Evolutionary conservation across 2,329 filamentous ascomycete genomes (phyloP).

Genomic region (Sarocladium brachiariae): DNA sequence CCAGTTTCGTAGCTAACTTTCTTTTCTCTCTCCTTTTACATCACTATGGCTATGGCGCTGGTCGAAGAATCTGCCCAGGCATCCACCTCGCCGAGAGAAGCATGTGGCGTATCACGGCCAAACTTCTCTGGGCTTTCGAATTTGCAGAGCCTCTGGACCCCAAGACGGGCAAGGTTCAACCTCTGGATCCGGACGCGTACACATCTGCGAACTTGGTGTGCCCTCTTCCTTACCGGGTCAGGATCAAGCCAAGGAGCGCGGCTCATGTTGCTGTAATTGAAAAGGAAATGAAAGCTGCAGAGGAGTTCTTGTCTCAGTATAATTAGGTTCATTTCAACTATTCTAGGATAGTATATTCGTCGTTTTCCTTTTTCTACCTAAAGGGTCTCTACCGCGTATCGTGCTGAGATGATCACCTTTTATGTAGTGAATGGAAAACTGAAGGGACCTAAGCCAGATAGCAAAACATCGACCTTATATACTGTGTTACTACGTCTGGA

Average conservation of each 20-base stretch:
- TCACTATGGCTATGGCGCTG: constrained; percentile 41
- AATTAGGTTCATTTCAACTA: too few species aligned
- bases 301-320: not conserved
- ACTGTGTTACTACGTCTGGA: too few species aligned
- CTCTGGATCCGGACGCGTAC: not conserved
- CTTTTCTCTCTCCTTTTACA: not conserved
- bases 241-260: not conserved
- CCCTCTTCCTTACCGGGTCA: not conserved
- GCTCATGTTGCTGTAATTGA: not conserved
- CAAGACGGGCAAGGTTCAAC: not conserved
- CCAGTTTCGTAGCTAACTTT: not conserved
- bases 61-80: constrained; percentile 40
- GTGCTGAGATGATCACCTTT: too few species aligned
- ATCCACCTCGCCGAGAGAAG: constrained; percentile 40
- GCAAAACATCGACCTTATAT: too few species aligned
- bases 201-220: not conserved
- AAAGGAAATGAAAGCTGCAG: not conserved
- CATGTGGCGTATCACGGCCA: constrained; percentile 2
- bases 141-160: not conserved
- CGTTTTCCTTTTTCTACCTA: too few species aligned
- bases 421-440: too few species aligned
- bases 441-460: too few species aligned
- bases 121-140: not conserved
- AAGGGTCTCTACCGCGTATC: too few species aligned
- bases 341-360: too few species aligned